Evolutionary conservation across 176 grass and related monocot genomes (phyloP).

Genomic region (Stipa capillata): DNA sequence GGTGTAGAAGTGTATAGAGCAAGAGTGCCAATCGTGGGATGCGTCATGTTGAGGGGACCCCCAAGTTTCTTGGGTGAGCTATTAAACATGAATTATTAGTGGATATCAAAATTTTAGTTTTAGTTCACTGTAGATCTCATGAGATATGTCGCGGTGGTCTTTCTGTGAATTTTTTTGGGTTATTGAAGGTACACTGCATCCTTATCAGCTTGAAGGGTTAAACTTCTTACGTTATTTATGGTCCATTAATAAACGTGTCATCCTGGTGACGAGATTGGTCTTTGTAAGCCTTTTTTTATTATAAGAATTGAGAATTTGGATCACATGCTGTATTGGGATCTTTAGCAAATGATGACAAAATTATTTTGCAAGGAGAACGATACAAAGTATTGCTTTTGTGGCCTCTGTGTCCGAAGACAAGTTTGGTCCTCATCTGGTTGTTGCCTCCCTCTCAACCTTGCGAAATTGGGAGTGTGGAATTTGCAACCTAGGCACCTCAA

Average conservation of each 20-base stretch:
- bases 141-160: not conserved
- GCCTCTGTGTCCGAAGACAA: constrained; percentile 80
- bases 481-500: constrained; percentile 97
- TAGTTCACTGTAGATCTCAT: constrained; percentile 14
- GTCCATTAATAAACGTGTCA: constrained; percentile 74
- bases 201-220: constrained; percentile 95
- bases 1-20: constrained; percentile 36
- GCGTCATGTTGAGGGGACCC: constrained; percentile 45
- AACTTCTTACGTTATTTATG: constrained; percentile 93
- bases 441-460: constrained; percentile 90
- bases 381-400: constrained; percentile 99
- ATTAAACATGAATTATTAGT: constrained; percentile 14
- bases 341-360: constrained; percentile 4
- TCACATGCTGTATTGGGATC: constrained; percentile 7
- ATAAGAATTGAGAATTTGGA: not conserved
- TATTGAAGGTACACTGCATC: constrained; percentile 71
- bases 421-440: constrained; percentile 81
- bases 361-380: constrained; percentile 97
- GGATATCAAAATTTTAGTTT: constrained; percentile 24
- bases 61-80: constrained; percentile 54
- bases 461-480: constrained; percentile 98
- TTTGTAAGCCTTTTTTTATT: constrained; percentile 63
- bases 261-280: constrained; percentile 98
- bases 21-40: constrained; percentile 23
- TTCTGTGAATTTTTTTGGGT: constrained; percentile 23